Percentiles rank a stretch among this genome's conserved stretches.
phyloP scores from a whole-genome alignment of 345 rosid genomes.

The Dipteronia sinensis region DNA sequence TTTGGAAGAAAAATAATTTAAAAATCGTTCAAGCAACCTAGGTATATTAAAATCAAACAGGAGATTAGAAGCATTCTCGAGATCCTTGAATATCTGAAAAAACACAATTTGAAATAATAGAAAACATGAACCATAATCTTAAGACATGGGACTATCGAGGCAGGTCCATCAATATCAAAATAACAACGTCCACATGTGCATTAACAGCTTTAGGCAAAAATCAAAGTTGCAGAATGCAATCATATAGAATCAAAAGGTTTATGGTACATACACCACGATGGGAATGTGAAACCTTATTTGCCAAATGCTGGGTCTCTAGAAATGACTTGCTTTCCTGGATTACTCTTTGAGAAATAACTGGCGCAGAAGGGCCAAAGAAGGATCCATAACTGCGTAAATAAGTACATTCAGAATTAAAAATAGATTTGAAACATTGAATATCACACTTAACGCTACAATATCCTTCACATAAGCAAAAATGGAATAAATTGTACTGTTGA shows the following conservation, averaged over 20 bases:
- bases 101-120: neutral
- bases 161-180: neutral
- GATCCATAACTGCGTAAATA: slow-evolving; percentile 76
- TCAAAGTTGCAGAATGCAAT: slow-evolving; percentile 1
- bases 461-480: neutral
- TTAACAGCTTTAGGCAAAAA: slow-evolving; percentile 4
- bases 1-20: neutral
- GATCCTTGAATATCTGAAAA: neutral
- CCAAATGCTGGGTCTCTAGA: slow-evolving; percentile 66
- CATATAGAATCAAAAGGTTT: neutral
- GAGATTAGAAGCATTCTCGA: neutral
- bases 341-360: slow-evolving; percentile 87
- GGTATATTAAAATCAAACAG: neutral
- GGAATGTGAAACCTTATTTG: slow-evolving; percentile 34
- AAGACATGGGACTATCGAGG: neutral
- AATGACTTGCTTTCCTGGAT: slow-evolving; percentile 95
- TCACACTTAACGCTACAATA: neutral
- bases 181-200: slow-evolving; percentile 2
- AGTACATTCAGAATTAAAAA: slow-evolving; percentile 3
- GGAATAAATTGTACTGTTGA: neutral
- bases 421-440: neutral
- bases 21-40: neutral
- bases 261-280: slow-evolving; percentile 46
- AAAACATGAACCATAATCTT: neutral
- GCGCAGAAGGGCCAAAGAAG: slow-evolving; percentile 92